Evolutionary conservation across 2,329 filamentous ascomycete species (phyloP), one percentile per base, ranked within the genome.

Genomic region (Madurella fahalii): DNA sequence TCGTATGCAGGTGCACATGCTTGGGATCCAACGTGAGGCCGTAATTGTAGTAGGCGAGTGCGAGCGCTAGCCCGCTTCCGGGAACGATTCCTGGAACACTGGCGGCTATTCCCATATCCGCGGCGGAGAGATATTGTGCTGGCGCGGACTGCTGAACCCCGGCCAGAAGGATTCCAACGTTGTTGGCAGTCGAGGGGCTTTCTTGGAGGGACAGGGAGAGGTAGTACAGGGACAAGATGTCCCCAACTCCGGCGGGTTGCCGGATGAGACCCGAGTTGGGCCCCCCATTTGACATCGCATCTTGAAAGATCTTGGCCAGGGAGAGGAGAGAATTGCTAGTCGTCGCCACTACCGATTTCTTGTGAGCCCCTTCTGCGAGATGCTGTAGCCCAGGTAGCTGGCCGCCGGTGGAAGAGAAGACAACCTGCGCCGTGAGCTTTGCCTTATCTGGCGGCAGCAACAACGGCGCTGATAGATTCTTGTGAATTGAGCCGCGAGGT

Each of bases 131-230:
- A 9, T 58, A 63, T 15, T 71, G 73, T 59, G 72, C 70, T 15
- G 71, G 73, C 58, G 72, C 49, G 20, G 73, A 68, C 63, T 95
- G 91, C 66, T 96, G 94, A 17, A 97, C 89, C 53, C 94, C 90
- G 5, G 94, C 94, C n/a, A 99, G 82, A 30, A 99, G 78, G 52
- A 99, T 99, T 2, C 94, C 94, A 12, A 99, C 92, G 68, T 99
- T 99, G 68, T 99, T 99, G 0, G 94, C 94, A 0, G 94, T 99
- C 0, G 94, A 99, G 2, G 94, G 94, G 64, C 94, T 97, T 46
- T 94, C 92, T 60, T 96, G 94, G 2, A 99, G 78, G 0, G 94
- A 95, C 2, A 99, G 75, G 0, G 94, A 99, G 2, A 99, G 78
- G 66, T 99, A 99, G 69, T 99, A 99, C 12, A 99, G 80, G 1